Evolutionary conservation across 495 filamentous ascomycete genomes (phyloP), one percentile per base, ranked within the genome.

Genomic region (Friedmanniomyces simplex): DNA sequence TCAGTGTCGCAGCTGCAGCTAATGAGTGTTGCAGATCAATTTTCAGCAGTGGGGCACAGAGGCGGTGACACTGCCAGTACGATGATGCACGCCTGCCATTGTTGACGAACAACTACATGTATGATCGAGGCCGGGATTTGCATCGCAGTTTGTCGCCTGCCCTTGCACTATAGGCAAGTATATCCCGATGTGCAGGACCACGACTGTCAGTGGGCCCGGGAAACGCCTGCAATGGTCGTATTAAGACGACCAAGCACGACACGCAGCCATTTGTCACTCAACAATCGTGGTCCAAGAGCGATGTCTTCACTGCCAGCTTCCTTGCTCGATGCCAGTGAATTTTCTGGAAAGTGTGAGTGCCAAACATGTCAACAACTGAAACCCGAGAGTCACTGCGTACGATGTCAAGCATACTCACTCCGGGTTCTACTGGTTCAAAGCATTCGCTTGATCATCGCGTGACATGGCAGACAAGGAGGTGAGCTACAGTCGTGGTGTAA

Each of bases 381-480:
- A 3, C 28, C 4, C 28, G 10, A 32, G 28, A 32, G 4, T 32
- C 28, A 32, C 28, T 32, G 10, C 28, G 10, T 4, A 10, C 28
- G 28, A 32, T 10, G 3, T 3, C 28, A 3, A 32, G 28, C 28
- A 32, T 32, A 32, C 10, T 3, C 28, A 32, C 28, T 32, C 28
- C 28, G 3, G 28, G 28, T 10, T 32, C 28, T 32, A 32, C 3
- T 3, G 10, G 4, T 32, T 32, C 10, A 10, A 22, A 16, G 16
- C 20, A 5, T 43, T 22, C 3, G 41, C 16, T 4, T 22, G 41
- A 13, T 43, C 18, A 20, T 22, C 46, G 46, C 46, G 16, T 6
- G 20, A 20, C 8, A 52, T 52, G 49, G 49, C 49, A 8, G 30
- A 52, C 49, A 52, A 52, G 18, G 49, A 52, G 49, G 49, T 36